Conservation (phyloP, 345 rosid genomes). For the Sonneratia caseolaris region DNA sequence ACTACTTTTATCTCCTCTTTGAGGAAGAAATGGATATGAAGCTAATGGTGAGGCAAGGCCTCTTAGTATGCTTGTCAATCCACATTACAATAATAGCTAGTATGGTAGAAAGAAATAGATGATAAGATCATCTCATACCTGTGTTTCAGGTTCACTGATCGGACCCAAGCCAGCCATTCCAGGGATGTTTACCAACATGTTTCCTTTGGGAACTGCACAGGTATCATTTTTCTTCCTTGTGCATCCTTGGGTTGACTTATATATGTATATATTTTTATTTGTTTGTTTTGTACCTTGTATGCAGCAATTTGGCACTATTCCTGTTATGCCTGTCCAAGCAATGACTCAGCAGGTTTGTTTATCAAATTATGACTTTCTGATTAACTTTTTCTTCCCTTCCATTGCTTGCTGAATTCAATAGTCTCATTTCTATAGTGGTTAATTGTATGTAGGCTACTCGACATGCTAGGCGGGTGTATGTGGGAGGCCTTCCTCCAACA, state of each 20-base stretch:
- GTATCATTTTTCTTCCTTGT: slow-evolving; percentile 25
- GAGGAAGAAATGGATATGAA: too few species aligned
- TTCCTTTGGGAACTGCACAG: slow-evolving; percentile 48
- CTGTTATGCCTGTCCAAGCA: slow-evolving; percentile 91
- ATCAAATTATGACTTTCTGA: not conserved
- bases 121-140: slow-evolving; percentile 16
- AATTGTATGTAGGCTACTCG: slow-evolving; percentile 66
- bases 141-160: slow-evolving; percentile 65
- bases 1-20: too few species aligned
- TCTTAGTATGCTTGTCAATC: too few species aligned
- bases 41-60: too few species aligned
- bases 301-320: slow-evolving; percentile 66
- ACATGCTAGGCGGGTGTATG: slow-evolving; percentile 98
- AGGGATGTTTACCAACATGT: slow-evolving; percentile 87
- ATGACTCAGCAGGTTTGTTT: slow-evolving; percentile 94
- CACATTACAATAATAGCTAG: too few species aligned
- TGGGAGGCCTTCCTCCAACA: slow-evolving; percentile 93
- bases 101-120: not conserved
- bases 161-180: slow-evolving; percentile 52
- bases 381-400: not conserved
- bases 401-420: not conserved
- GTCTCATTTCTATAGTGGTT: not conserved
- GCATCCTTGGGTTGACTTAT: not conserved
- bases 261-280: not conserved
- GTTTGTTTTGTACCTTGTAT: slow-evolving; percentile 13